Conservation (phyloP, 305 asterid species). For the Rubia occidens region DNA sequence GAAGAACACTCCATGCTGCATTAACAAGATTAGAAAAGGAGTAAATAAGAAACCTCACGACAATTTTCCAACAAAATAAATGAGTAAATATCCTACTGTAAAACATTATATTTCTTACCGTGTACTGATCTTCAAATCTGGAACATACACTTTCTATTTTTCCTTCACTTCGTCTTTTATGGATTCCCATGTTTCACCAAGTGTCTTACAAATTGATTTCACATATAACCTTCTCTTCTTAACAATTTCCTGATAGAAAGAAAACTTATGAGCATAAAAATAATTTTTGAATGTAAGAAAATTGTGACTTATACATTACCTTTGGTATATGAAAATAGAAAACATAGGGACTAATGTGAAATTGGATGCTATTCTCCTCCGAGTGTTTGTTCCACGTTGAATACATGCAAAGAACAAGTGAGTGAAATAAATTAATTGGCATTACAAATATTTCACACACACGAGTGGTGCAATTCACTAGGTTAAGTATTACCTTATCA, state of each 20-base stretch:
- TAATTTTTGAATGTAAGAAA: too few species aligned
- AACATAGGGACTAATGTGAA: conserved; percentile 46
- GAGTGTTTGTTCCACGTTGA: conserved; percentile 35
- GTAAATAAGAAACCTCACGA: conserved; percentile 4
- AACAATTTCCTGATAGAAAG: conserved; percentile 51
- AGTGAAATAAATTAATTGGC: conserved; percentile 17
- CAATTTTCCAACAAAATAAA: background rate
- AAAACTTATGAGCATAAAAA: conserved; percentile 7
- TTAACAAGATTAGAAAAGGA: conserved; percentile 24
- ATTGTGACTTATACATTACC: conserved; percentile 23
- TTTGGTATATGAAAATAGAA: conserved; percentile 70
- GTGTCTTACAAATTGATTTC: conserved; percentile 47
- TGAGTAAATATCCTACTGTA: conserved; percentile 2
- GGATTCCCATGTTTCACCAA: conserved; percentile 18
- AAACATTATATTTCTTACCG: conserved; percentile 1
- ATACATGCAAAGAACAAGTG: conserved; percentile 15
- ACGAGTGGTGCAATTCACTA: conserved; percentile 8
- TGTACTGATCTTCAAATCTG: conserved; percentile 30
- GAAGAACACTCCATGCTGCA: conserved; percentile 51
- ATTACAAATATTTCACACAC: conserved; percentile 12
- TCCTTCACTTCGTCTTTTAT: conserved; percentile 15
- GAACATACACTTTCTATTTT: conserved; percentile 37
- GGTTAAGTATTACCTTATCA: too few species aligned
- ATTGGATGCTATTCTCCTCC: conserved; percentile 25
- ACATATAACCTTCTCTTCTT: conserved; percentile 45